Evolutionary conservation across 192 early-diverging fungal genomes (phyloP).

Genomic region (Linnemannia hyalina): DNA sequence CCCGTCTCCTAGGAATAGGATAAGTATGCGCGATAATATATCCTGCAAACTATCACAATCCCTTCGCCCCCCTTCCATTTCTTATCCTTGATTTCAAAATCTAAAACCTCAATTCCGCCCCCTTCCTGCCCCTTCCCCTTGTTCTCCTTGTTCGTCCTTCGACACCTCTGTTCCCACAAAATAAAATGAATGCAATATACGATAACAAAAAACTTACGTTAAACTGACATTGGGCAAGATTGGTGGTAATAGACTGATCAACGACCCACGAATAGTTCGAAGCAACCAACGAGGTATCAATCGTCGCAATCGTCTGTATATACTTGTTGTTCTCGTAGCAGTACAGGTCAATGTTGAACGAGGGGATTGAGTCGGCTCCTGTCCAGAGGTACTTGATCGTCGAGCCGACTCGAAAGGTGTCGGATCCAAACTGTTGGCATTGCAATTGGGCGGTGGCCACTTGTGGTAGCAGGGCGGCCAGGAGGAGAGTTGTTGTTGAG

Average conservation of each 20-base stretch:
- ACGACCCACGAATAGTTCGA: slow-evolving; percentile 25
- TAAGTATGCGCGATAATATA: background rate
- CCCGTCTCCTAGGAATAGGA: too few relatives aligned
- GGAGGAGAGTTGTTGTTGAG: background rate
- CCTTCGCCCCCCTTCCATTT: background rate
- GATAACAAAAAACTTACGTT: slow-evolving; percentile 18
- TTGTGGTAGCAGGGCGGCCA: background rate
- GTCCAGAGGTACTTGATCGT: slow-evolving; percentile 36
- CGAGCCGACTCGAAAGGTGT: slow-evolving; percentile 27
- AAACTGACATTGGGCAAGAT: slow-evolving; percentile 6
- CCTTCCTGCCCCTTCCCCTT: background rate
- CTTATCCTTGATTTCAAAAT: background rate
- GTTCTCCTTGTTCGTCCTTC: background rate
- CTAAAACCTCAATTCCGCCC: background rate
- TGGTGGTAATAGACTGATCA: slow-evolving; percentile 14
- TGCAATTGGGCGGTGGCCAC: slow-evolving; percentile 15
- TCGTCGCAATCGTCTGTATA: slow-evolving; percentile 25
- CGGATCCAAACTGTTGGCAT: slow-evolving; percentile 23
- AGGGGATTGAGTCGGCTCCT: slow-evolving; percentile 10
- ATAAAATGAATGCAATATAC: background rate
- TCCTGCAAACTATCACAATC: background rate
- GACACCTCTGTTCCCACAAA: background rate
- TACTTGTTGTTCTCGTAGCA: slow-evolving; percentile 22
- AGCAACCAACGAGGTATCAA: slow-evolving; percentile 13
- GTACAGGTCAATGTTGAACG: slow-evolving; percentile 33